phyloP scores from a whole-genome alignment of 805 yeast species.

The Debaryomyces castellii region DNA sequence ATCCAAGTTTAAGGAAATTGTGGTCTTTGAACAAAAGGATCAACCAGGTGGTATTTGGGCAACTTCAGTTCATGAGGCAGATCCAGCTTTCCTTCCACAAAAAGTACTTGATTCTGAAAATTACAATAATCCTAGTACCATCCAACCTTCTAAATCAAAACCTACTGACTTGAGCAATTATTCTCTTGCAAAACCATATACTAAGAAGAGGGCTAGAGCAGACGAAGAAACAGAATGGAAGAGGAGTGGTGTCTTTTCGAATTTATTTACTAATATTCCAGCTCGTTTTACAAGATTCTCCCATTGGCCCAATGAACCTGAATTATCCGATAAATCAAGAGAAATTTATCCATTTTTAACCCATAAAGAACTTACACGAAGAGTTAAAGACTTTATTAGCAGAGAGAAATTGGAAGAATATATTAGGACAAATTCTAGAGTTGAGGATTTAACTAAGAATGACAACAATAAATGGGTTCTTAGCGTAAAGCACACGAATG shows the following conservation, averaged over 20 bases:
- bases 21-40: conserved; percentile 45
- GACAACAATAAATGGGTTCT: conserved; percentile 38
- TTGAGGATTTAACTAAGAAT: conserved; percentile 34
- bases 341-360: conserved; percentile 37
- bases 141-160: conserved; percentile 17
- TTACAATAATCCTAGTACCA: conserved; percentile 32
- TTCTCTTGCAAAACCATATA: conserved; percentile 16
- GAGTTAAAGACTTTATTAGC: conserved; percentile 27
- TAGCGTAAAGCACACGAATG: conserved; percentile 17
- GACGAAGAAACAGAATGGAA: conserved; percentile 33
- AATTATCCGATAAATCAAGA: conserved; percentile 20
- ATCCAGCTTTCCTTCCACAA: conserved; percentile 28
- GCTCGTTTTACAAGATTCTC: conserved; percentile 37
- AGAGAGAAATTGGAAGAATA: conserved; percentile 24
- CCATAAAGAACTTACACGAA: conserved; percentile 28
- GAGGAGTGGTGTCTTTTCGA: conserved; percentile 35
- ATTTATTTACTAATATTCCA: conserved; percentile 43
- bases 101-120: conserved; percentile 26
- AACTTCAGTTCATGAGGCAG: conserved; percentile 19
- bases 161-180: conserved; percentile 16
- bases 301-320: conserved; percentile 23
- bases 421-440: conserved; percentile 39
- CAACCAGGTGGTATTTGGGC: conserved; percentile 50
- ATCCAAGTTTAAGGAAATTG: conserved; percentile 29
- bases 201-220: conserved; percentile 4